Base-by-base conservation (phyloP, 495 filamentous ascomycete genomes). In the Tetracladium marchalianum region DNA sequence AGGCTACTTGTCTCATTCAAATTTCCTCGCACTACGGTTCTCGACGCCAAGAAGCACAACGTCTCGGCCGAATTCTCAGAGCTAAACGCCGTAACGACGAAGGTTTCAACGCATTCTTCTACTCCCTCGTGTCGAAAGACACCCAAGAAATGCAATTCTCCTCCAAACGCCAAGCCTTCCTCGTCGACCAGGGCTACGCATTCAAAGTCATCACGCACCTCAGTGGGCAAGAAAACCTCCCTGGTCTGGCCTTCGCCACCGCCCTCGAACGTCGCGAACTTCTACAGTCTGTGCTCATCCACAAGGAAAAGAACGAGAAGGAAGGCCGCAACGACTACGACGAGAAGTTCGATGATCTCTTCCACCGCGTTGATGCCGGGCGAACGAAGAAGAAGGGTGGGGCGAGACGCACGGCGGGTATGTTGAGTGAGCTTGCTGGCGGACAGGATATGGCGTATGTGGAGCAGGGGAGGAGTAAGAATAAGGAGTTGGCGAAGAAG, bases 101-200 rank as follows among this genome's bases (percentile, higher is more conserved):
- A 63, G 93, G 93, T 15, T 99, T 99, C 67, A 99, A 99, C 65
- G 92, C 92, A 0, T 99, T 99, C 68, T 99, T 99, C 68, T 99
- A 99, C 66, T 92, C 87, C 0, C 73, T 99, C 4, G 92, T 99
- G 27, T 92, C 85, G 9, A 96, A 96, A 62, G 92, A 97, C 62
- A 99, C 92, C 1, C 78, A 87, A 43, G 92, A 99, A 66, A 97
- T 99, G 93, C 90, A 82, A 63, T 99, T 95, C 69, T 96, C 92
- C 5, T 85, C 86, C 34, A 96, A 96, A 66, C 80, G 92, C 16
- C 92, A 99, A 61, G 93, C 92, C 19, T 99, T 99, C 73, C 75
- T 99, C 3, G 89, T 99, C 40, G 92, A 99, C 55, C 92, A 99
- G 63, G 92, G 92, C 32, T 99, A 99, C 64, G 92, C 92, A 15